Base-by-base conservation (phyloP, 345 rosid genomes). In the Toxicodendron radicans region DNA sequence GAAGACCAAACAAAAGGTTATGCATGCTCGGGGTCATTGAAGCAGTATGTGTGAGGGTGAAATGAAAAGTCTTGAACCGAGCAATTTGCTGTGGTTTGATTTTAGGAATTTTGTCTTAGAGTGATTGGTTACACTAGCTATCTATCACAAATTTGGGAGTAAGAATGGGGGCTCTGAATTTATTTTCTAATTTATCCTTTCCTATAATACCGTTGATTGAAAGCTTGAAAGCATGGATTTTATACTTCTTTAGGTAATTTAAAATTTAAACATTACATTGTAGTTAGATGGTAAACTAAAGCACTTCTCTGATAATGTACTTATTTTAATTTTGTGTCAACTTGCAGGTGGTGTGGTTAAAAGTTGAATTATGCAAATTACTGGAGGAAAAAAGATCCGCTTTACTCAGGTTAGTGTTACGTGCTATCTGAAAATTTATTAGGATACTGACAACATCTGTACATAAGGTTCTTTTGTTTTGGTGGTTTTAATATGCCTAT, bases 381-480 rank as follows among this genome's bases (percentile, higher is more conserved):
- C 86, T 96, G 66, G 99, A 96, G 82, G 98, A 96, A 77, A 96
- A 96, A 87, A 85, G 98, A 90, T 93, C 99, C 73, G 87, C 95
- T 74, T 58, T 85, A 63, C 97, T 96, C 73, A 96, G 99, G 99
- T 96, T 76, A 60, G 74, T 58, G 60, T 64, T 64, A 48, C 58
- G 11, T 30, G 49, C 41, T 75, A 27, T 30, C 43, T 53, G 21
- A 27, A 52, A 46, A 72, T 32, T 56, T 49, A 32, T 23, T 46
- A 33, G 45, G 41, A 68, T 0, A 51, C 67, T 61, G 66, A 58
- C 64, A 79, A 33, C 64, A 46, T 20, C 33, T 8, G 12, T 20
- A 10, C 10, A 61, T 48, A 18, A 46, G 9, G 20, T 57, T 14
- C 48, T 30, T 38, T 54, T 20, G 20, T 58, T 57, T 70, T 41